These are phyloP conservation scores for Irpex sp. DNA, from an alignment of 1,284 basidiomycete genomes.

Conservation along the genomic window DNA sequence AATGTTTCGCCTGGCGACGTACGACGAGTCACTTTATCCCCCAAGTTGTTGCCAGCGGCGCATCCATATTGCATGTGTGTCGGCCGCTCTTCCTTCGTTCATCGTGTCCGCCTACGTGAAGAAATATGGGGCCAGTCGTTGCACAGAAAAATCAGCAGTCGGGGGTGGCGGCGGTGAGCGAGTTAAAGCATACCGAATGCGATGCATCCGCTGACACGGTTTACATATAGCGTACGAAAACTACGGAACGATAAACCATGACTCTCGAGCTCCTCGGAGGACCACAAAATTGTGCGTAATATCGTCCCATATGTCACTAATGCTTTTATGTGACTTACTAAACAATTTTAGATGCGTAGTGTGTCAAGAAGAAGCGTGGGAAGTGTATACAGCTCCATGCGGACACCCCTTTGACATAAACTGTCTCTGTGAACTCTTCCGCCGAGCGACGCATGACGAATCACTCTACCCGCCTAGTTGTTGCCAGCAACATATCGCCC, in stretches of 20 bases:
- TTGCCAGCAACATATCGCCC: slow-evolving; percentile 32
- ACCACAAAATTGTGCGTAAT: not conserved
- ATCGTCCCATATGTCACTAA: not conserved
- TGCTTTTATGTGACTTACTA: not conserved
- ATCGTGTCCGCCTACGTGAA: slow-evolving; percentile 20
- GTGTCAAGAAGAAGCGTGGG: slow-evolving; percentile 26
- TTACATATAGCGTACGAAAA: too few species aligned
- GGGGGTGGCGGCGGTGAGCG: too few species aligned
- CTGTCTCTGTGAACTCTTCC: slow-evolving; percentile 35
- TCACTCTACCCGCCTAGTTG: slow-evolving; percentile 40
- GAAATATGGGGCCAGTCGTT: slow-evolving; percentile 26
- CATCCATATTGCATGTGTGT: not conserved
- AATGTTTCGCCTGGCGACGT: not conserved
- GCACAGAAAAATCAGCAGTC: too few species aligned
- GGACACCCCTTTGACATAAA: slow-evolving; percentile 33
- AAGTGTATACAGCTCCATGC: slow-evolving; percentile 29
- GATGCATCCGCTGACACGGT: too few species aligned
- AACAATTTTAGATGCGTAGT: slow-evolving; percentile 4
- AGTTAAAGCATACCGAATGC: too few species aligned
- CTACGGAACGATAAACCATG: too few species aligned
- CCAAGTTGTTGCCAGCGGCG: not conserved
- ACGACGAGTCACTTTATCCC: not conserved
- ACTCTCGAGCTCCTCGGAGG: too few species aligned
- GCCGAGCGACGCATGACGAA: slow-evolving; percentile 36
- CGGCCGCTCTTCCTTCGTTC: not conserved